A percentile compares a stretch with the other conserved stretches of the same genome.
phyloP scores from a whole-genome alignment of 306 rosid species.

The Canavalia gladiata region DNA sequence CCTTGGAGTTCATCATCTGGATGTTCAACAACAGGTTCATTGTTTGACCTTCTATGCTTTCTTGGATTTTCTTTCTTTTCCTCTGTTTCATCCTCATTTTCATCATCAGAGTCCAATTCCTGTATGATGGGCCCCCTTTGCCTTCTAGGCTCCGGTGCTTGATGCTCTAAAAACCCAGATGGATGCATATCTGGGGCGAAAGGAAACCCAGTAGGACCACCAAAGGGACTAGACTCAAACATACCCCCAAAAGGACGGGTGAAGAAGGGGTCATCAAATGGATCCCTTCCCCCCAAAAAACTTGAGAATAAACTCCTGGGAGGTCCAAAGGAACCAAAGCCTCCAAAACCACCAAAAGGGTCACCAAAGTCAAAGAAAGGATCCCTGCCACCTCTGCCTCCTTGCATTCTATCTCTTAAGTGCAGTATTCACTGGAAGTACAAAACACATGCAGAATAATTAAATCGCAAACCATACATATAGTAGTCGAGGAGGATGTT shows the following conservation, averaged over 20 bases:
- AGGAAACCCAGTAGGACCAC: conserved; percentile 56
- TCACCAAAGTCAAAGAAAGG: conserved; percentile 60
- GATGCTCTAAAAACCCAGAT: conserved; percentile 65
- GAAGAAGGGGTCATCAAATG: conserved; percentile 89
- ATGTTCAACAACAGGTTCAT: conserved; percentile 59
- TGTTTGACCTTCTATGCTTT: conserved; percentile 64
- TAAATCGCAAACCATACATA: not conserved
- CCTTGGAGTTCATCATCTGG: conserved; percentile 79
- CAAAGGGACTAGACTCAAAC: conserved; percentile 61
- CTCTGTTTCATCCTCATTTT: conserved; percentile 57
- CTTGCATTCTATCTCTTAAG: conserved; percentile 66
- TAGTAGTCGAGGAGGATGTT: not conserved
- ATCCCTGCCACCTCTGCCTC: conserved; percentile 68
- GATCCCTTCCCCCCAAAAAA: conserved; percentile 75
- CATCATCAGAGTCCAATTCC: conserved; percentile 84
- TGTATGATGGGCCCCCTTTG: conserved; percentile 78
- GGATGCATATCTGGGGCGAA: conserved; percentile 58
- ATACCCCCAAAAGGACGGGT: conserved; percentile 79
- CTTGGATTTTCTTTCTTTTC: conserved; percentile 64
- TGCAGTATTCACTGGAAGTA: conserved; percentile 42
- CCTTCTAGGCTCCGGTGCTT: conserved; percentile 60
- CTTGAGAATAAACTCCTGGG: conserved; percentile 62
- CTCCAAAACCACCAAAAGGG: conserved; percentile 77
- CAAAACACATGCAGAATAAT: not conserved
- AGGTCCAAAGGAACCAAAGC: conserved; percentile 71